A percentile compares a stretch with the other conserved stretches of the same genome.
Conservation (phyloP, 1,139 yeast genomes). For the Spathaspora jeffriesii region DNA sequence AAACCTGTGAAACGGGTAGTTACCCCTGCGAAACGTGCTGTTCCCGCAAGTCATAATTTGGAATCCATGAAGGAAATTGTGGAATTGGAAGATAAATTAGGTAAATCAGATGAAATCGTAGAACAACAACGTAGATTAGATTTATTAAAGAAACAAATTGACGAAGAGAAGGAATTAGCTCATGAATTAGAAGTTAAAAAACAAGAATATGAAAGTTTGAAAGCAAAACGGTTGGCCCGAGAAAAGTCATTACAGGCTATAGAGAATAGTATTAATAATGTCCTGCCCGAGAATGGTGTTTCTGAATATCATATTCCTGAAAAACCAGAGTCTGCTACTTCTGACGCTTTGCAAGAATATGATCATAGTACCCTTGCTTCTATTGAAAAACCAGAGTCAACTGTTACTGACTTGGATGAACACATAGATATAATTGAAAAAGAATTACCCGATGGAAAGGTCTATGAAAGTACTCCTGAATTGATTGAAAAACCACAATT, state of each 20-base stretch:
- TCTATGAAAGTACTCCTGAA: not conserved
- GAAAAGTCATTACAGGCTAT: constrained; percentile 21
- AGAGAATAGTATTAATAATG: no score
- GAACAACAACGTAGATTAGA: constrained; percentile 14
- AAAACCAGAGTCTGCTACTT: no score
- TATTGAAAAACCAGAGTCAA: not conserved
- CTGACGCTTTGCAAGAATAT: not conserved
- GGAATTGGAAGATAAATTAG: constrained; percentile 15
- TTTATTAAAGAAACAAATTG: constrained; percentile 26
- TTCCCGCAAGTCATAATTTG: constrained; percentile 5
- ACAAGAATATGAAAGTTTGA: constrained; percentile 31
- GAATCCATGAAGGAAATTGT: constrained; percentile 17
- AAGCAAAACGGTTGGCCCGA: constrained; percentile 16
- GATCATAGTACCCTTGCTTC: not conserved
- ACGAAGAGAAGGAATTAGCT: constrained; percentile 31
- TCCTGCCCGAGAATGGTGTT: not conserved
- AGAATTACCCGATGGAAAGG: no score
- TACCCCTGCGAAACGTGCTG: not conserved
- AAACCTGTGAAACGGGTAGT: constrained; percentile 4
- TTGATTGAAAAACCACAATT: not conserved
- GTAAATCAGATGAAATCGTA: constrained; percentile 11
- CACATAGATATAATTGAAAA: not conserved
- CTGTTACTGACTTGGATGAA: no score
- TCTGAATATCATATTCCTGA: no score
- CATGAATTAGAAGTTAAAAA: constrained; percentile 30